Evolutionary conservation across 352 stramenopile genomes (phyloP).

Genomic region (Thalassiosira allenii): DNA sequence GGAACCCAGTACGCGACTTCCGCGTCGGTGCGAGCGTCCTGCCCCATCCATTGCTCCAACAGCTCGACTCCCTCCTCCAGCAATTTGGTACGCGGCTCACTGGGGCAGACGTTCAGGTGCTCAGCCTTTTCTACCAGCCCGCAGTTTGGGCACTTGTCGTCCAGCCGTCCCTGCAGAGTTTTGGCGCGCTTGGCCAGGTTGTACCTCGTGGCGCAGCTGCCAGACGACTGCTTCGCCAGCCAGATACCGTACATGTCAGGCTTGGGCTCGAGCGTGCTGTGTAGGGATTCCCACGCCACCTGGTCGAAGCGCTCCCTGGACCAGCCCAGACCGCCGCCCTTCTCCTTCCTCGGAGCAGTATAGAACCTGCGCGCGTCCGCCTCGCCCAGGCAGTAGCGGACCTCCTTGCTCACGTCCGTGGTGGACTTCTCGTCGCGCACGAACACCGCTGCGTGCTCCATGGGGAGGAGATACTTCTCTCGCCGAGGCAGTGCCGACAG

Average conservation of each 20-base stretch:
- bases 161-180: background rate
- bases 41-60: conserved; percentile 23
- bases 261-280: background rate
- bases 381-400: conserved; percentile 1
- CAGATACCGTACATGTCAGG: conserved; percentile 22
- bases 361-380: conserved; percentile 21
- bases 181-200: conserved; percentile 13
- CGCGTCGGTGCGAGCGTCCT: conserved; percentile 6
- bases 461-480: conserved; percentile 20
- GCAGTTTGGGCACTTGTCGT: conserved; percentile 39
- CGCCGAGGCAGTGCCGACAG: too few relatives aligned
- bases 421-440: conserved; percentile 19
- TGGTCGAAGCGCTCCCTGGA: background rate
- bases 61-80: conserved; percentile 12
- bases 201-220: conserved; percentile 8
- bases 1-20: conserved; percentile 20
- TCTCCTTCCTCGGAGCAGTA: background rate
- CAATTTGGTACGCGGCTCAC: background rate
- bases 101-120: conserved; percentile 29
- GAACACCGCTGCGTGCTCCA: conserved; percentile 25
- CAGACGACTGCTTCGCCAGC: conserved; percentile 24
- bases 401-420: background rate
- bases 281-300: conserved; percentile 9
- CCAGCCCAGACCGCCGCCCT: background rate
- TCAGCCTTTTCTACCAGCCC: background rate